Evolutionary conservation across 768 basidiomycete species (phyloP).

Genomic region (Mycena vulgaris): DNA sequence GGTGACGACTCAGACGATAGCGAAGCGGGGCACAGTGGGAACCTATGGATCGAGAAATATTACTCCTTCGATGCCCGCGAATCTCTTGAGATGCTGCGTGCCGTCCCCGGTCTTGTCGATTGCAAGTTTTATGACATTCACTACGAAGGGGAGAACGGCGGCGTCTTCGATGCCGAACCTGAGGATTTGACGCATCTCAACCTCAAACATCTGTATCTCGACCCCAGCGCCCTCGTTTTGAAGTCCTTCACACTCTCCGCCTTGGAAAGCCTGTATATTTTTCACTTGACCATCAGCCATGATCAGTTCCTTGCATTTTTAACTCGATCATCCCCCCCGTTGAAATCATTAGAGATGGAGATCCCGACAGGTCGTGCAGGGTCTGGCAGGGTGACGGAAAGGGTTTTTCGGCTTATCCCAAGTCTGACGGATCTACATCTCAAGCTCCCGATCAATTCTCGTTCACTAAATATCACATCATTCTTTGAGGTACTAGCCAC

Average conservation of each 20-base stretch:
- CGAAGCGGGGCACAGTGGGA: too few species aligned
- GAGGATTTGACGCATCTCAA: neutral
- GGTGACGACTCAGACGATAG: too few species aligned
- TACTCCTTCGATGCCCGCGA: neutral
- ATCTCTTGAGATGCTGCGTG: neutral
- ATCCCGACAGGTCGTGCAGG: neutral
- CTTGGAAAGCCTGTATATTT: neutral
- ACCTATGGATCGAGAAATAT: too few species aligned
- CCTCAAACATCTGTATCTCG: neutral
- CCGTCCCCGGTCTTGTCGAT: neutral
- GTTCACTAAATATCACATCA: too few species aligned
- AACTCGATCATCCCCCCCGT: neutral
- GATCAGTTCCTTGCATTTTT: neutral
- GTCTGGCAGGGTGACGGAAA: neutral
- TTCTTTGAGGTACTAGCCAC: neutral
- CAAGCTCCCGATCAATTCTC: too few species aligned
- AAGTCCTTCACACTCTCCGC: neutral
- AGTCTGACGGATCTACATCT: neutral
- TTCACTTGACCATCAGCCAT: neutral
- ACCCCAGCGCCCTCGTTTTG: neutral
- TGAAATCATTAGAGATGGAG: neutral
- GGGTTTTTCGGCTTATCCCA: neutral
- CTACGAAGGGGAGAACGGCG: too few species aligned
- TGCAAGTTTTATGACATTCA: neutral
- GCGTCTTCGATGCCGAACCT: too few species aligned